Evolutionary conservation across 1,284 basidiomycete species (phyloP).

Genomic region (Naganishia liquefaciens): DNA sequence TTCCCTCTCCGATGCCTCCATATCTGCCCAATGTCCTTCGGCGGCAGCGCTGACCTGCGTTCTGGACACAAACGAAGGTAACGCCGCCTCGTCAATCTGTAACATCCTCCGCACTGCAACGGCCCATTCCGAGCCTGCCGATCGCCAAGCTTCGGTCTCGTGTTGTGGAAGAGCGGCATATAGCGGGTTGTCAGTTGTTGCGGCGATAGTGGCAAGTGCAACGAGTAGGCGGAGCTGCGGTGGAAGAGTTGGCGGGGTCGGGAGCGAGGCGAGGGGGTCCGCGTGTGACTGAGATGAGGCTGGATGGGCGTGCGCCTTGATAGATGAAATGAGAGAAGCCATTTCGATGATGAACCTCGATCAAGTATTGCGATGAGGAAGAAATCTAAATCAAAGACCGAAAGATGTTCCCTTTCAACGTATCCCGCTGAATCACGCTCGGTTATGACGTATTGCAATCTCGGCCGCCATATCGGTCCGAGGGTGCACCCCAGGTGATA

Average conservation of each 20-base stretch:
- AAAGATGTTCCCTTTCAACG: too few species aligned
- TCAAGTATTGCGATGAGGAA: too few species aligned
- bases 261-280: constrained; percentile 21
- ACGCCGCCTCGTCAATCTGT: constrained; percentile 40
- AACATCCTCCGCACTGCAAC: constrained; percentile 44
- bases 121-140: constrained; percentile 41
- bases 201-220: constrained; percentile 43
- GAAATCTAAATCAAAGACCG: too few species aligned
- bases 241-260: constrained; percentile 37
- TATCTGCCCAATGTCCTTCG: constrained; percentile 38
- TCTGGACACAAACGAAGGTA: constrained; percentile 42
- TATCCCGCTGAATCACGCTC: too few species aligned
- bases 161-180: constrained; percentile 29
- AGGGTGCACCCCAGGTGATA: too few species aligned
- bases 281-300: background rate
- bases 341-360: background rate
- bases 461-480: too few species aligned
- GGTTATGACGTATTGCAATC: too few species aligned
- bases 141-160: constrained; percentile 33
- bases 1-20: constrained; percentile 38
- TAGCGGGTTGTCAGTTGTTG: constrained; percentile 36
- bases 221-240: constrained; percentile 42
- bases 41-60: constrained; percentile 40
- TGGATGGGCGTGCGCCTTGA: background rate
- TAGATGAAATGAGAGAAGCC: background rate